phyloP scores from a whole-genome alignment of 2,329 filamentous ascomycete species.

The Ilyonectria robusta region DNA sequence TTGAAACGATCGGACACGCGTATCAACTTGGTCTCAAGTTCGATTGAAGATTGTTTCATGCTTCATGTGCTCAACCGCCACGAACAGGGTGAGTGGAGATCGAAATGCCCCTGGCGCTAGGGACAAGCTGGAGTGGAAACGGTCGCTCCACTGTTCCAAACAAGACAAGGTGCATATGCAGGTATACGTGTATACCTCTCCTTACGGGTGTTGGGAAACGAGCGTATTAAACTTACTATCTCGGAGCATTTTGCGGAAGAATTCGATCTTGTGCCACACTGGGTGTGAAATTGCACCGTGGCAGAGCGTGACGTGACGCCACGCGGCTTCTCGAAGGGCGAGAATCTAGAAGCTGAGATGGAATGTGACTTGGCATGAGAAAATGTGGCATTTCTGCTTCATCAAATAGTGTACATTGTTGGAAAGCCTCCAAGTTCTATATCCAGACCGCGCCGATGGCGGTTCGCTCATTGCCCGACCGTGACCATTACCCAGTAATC shows the following conservation, averaged over 20 bases:
- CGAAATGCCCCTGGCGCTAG: not conserved
- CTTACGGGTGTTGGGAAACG: too few relatives aligned
- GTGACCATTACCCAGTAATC: not conserved
- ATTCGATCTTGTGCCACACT: too few relatives aligned
- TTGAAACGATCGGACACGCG: not conserved
- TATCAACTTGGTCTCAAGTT: not conserved
- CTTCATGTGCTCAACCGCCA: not conserved
- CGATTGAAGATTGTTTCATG: not conserved
- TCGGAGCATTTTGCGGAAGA: too few relatives aligned
- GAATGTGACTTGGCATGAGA: not conserved
- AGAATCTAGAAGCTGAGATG: too few relatives aligned
- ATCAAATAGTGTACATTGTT: not conserved
- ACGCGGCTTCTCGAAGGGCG: too few relatives aligned
- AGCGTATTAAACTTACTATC: too few relatives aligned
- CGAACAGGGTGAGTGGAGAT: not conserved
- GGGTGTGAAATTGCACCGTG: too few relatives aligned
- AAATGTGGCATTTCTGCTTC: not conserved
- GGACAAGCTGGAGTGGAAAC: not conserved
- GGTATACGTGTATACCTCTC: too few relatives aligned
- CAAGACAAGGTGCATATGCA: not conserved
- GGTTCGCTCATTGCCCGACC: not conserved
- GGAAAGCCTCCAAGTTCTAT: not conserved
- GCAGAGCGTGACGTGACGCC: too few relatives aligned
- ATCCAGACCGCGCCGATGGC: not conserved
- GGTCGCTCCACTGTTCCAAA: not conserved